Conservation (phyloP, 73 alveolate species). For the Paramecium pentaurelia region DNA sequence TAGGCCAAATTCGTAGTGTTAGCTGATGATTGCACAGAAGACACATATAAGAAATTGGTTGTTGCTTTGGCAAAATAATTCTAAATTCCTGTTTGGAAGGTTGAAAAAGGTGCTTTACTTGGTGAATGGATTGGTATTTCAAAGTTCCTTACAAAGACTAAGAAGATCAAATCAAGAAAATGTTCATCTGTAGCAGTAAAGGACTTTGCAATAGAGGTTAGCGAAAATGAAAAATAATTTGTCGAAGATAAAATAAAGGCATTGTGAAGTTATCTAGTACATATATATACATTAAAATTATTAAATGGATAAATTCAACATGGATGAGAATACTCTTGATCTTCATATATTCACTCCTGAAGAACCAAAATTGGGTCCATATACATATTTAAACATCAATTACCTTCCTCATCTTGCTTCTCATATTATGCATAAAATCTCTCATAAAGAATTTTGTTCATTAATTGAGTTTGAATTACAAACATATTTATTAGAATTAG, state of each 20-base stretch:
- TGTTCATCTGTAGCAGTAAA: constrained; percentile 37
- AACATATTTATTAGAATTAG: neutral
- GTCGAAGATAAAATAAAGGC: constrained; percentile 28
- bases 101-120: constrained; percentile 7
- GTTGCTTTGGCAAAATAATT: constrained; percentile 34
- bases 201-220: constrained; percentile 28
- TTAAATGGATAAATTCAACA: constrained; percentile 28
- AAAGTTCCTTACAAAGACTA: constrained; percentile 16
- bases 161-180: constrained; percentile 38
- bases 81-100: constrained; percentile 35
- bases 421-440: neutral
- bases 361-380: constrained; percentile 27
- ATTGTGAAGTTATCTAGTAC: constrained; percentile 12
- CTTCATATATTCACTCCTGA: neutral
- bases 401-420: constrained; percentile 36
- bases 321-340: constrained; percentile 23
- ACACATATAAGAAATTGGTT: constrained; percentile 4
- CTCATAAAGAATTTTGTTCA: neutral
- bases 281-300: neutral
- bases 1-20: constrained; percentile 42
- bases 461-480: constrained; percentile 10
- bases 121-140: constrained; percentile 53
- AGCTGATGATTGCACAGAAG: constrained; percentile 48
- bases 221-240: neutral
- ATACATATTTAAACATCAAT: neutral